Percentiles rank a stretch among this genome's conserved stretches.
Conservation (phyloP, 306 rosid genomes). For the Hippophae tibetana region DNA sequence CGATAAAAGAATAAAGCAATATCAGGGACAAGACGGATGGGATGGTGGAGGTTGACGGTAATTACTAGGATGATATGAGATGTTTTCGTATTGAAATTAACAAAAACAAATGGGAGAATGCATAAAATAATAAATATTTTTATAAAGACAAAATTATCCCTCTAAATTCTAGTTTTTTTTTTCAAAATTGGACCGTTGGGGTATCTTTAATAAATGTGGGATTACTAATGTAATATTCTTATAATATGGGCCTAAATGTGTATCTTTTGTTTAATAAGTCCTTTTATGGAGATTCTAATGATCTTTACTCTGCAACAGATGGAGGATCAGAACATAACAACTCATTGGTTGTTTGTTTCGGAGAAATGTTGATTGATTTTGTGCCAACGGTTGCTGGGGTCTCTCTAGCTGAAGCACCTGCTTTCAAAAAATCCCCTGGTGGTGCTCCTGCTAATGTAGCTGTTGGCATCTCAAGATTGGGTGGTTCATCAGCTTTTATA, state of each 20-base stretch:
- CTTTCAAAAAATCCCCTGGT: constrained; percentile 86
- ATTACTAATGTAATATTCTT: neutral
- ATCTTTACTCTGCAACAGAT: constrained; percentile 9
- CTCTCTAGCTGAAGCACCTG: constrained; percentile 87
- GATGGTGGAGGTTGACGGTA: too few species aligned
- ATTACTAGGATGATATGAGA: too few species aligned
- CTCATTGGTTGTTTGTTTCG: constrained; percentile 67
- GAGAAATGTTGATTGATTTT: constrained; percentile 80
- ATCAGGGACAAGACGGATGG: too few species aligned
- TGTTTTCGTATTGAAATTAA: too few species aligned
- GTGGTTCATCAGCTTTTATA: constrained; percentile 75
- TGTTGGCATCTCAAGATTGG: constrained; percentile 71
- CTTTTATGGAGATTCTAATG: constrained; percentile 28
- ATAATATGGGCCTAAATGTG: neutral
- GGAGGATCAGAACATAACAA: constrained; percentile 23
- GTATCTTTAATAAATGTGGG: neutral
- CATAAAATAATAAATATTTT: too few species aligned
- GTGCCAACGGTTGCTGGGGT: constrained; percentile 86
- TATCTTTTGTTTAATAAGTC: neutral
- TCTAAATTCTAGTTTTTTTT: too few species aligned
- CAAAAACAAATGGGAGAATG: too few species aligned
- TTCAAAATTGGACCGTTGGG: too few species aligned
- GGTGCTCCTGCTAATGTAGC: constrained; percentile 99
- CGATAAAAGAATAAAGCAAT: too few species aligned
- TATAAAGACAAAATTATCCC: too few species aligned